A percentile compares a stretch with the other conserved stretches of the same genome.
phyloP scores from a whole-genome alignment of 192 early-diverging fungal species.

The Podochytrium sp. region DNA sequence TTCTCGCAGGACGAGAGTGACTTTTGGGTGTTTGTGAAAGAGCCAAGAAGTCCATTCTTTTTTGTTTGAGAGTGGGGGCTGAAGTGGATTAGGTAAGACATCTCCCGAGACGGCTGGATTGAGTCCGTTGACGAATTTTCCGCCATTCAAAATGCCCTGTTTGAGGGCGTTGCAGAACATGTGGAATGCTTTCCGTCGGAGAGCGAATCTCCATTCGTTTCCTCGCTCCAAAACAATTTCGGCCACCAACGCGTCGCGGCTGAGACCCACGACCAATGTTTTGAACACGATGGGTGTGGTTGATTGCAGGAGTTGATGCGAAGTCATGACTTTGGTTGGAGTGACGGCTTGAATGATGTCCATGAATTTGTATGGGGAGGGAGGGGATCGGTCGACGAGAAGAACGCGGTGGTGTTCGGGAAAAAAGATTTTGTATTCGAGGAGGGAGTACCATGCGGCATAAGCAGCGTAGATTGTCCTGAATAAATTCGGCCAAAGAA shows the following conservation, averaged over 20 bases:
- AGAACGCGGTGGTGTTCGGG: slow-evolving; percentile 36
- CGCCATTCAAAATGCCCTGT: slow-evolving; percentile 14
- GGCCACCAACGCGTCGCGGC: slow-evolving; percentile 34
- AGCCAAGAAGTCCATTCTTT: background rate
- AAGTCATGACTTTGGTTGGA: background rate
- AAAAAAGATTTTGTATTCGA: slow-evolving; percentile 46
- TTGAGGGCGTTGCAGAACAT: slow-evolving; percentile 31
- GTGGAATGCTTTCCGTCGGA: slow-evolving; percentile 26
- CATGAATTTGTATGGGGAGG: slow-evolving; percentile 31
- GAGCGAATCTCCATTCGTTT: slow-evolving; percentile 24
- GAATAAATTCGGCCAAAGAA: slow-evolving; percentile 45
- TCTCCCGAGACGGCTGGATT: background rate
- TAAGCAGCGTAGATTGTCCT: slow-evolving; percentile 46
- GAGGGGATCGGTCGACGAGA: slow-evolving; percentile 31
- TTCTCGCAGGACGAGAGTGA: slow-evolving; percentile 33
- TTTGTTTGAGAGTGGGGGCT: too few species aligned
- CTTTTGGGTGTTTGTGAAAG: background rate
- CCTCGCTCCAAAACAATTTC: slow-evolving; percentile 37
- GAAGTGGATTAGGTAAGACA: background rate
- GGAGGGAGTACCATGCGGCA: slow-evolving; percentile 44
- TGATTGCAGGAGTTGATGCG: slow-evolving; percentile 2
- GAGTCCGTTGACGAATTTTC: background rate
- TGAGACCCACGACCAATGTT: slow-evolving; percentile 35
- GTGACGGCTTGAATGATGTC: slow-evolving; percentile 32
- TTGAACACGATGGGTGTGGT: slow-evolving; percentile 10